A percentile compares a stretch with the other conserved stretches of the same genome.
phyloP scores from a whole-genome alignment of 2,329 filamentous ascomycete genomes.

The Thielaviopsis punctulata region DNA sequence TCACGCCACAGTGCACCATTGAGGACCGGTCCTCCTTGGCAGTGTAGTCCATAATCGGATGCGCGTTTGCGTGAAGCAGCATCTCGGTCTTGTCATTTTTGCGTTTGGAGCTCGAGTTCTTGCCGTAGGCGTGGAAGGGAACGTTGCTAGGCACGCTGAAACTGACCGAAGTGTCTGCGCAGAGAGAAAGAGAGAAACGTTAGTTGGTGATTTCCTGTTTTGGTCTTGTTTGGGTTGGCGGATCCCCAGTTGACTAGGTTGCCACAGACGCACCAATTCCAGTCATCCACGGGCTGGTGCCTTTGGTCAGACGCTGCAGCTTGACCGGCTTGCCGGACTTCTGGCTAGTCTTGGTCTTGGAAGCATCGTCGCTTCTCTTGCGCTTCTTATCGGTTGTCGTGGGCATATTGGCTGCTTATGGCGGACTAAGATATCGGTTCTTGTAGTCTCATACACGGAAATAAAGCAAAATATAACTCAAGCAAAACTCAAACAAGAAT shows the following conservation, averaged over 20 bases:
- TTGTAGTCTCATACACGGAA: background rate
- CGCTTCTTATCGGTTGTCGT: conserved; percentile 29
- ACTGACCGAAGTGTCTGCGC: conserved; percentile 20
- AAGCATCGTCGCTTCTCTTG: conserved; percentile 23
- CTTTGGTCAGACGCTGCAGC: conserved; percentile 16
- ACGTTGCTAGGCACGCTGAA: conserved; percentile 21
- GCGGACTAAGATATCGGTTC: background rate
- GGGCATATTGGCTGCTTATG: conserved; percentile 21
- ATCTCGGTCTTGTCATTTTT: conserved; percentile 29
- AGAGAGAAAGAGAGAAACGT: conserved; percentile 15
- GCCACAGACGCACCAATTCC: conserved; percentile 6
- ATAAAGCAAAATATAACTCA: background rate
- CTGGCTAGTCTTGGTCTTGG: conserved; percentile 19
- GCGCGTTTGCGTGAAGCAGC: conserved; percentile 38
- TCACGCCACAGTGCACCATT: conserved; percentile 25
- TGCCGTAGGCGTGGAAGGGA: conserved; percentile 33
- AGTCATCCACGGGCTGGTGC: conserved; percentile 3
- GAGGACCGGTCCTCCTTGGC: conserved; percentile 24
- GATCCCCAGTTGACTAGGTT: too few relatives aligned
- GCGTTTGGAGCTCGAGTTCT: conserved; percentile 17
- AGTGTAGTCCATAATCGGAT: conserved; percentile 42
- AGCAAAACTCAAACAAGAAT: background rate
- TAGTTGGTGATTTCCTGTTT: background rate
- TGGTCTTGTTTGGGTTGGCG: too few relatives aligned
- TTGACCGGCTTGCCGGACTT: conserved; percentile 27